These are phyloP conservation scores for Ulota crispa DNA, from an alignment of 225 moss, liverwort and hornwort species.

Conservation along the genomic window DNA sequence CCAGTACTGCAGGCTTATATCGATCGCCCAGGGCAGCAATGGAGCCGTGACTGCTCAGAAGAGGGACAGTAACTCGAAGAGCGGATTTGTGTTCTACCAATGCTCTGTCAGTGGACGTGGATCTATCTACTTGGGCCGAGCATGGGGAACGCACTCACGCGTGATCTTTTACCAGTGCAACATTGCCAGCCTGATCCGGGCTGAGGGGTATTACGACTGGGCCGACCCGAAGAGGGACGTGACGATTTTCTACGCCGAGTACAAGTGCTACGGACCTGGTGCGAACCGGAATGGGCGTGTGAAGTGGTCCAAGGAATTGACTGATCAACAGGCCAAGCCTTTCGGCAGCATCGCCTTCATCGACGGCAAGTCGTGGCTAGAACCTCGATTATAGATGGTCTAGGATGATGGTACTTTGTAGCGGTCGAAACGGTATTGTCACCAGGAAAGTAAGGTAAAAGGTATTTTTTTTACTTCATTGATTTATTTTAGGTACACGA, in stretches of 20 bases:
- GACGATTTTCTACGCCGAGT: constrained; percentile 40
- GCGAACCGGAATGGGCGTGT: neutral
- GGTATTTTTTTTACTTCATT: no score
- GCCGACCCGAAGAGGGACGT: neutral
- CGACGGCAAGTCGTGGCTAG: neutral
- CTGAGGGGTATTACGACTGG: constrained; percentile 45
- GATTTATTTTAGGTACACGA: neutral
- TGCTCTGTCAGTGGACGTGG: constrained; percentile 22
- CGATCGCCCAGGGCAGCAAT: constrained; percentile 21
- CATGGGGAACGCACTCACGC: constrained; percentile 41
- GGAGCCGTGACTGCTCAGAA: constrained; percentile 44
- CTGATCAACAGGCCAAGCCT: accelerated
- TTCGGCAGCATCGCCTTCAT: neutral
- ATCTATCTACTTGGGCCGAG: constrained; percentile 37
- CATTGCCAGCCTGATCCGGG: constrained; percentile 34
- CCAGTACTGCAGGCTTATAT: constrained; percentile 30
- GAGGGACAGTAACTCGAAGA: neutral
- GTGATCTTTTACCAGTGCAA: constrained; percentile 36
- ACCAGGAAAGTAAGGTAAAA: no score
- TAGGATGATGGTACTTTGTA: no score
- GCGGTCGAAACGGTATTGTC: no score
- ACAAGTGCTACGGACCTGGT: constrained; percentile 15
- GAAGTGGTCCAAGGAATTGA: constrained; percentile 16
- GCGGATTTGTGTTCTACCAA: constrained; percentile 31
- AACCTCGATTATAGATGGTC: neutral